Conservation (phyloP, 768 basidiomycete genomes). For the Amanita pseudoporphyria region DNA sequence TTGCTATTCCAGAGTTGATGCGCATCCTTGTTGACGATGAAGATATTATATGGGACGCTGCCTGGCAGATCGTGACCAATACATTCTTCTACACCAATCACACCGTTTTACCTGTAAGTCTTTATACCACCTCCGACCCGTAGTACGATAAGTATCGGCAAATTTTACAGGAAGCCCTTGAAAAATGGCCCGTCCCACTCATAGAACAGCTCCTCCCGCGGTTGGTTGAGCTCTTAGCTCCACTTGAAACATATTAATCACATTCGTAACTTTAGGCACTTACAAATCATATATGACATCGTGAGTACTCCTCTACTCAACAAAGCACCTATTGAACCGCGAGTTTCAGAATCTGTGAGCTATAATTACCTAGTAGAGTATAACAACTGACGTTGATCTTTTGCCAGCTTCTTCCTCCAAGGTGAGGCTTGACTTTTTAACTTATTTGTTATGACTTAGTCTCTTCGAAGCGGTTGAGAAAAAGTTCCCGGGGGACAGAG, state of each 20-base stretch:
- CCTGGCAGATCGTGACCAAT: conserved; percentile 84
- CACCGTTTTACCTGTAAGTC: conserved; percentile 77
- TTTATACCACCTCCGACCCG: background rate
- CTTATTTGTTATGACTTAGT: background rate
- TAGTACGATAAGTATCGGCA: background rate
- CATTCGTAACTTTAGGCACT: conserved; percentile 37
- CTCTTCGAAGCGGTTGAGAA: conserved; percentile 60
- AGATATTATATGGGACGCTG: conserved; percentile 69
- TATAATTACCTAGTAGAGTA: background rate
- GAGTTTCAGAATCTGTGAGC: conserved; percentile 39
- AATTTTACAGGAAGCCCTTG: conserved; percentile 55
- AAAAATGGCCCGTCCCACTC: conserved; percentile 90
- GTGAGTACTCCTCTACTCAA: conserved; percentile 31
- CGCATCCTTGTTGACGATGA: conserved; percentile 89
- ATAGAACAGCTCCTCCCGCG: conserved; percentile 79
- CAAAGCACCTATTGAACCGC: background rate
- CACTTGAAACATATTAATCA: background rate
- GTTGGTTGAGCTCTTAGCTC: conserved; percentile 20
- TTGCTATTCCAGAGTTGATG: conserved; percentile 94
- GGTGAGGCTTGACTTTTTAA: conserved; percentile 25
- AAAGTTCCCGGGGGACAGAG: conserved; percentile 83
- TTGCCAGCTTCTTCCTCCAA: conserved; percentile 55
- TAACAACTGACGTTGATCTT: background rate
- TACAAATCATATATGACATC: conserved; percentile 91
- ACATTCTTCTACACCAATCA: conserved; percentile 97